Evolutionary conservation across 495 filamentous ascomycete species (phyloP).

Genomic region (Collariella sp.): DNA sequence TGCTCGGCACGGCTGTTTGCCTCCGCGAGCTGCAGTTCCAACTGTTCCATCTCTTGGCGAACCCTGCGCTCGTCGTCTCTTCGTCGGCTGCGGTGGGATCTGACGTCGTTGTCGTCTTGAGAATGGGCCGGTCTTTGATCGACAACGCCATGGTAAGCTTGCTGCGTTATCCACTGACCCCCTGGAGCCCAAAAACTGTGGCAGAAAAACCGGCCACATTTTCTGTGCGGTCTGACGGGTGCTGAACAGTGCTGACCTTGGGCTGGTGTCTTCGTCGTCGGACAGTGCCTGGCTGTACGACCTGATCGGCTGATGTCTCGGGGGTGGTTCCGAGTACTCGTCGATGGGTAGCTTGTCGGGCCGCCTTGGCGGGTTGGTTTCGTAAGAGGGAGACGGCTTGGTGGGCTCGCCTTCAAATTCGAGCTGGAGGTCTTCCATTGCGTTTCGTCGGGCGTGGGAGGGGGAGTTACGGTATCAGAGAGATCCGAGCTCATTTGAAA

Average conservation of each 20-base stretch:
- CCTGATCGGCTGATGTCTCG: not conserved
- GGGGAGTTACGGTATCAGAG: not conserved
- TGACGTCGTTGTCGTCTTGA: conserved; percentile 4
- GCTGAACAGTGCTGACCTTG: not conserved
- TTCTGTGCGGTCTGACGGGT: not conserved
- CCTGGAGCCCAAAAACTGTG: not conserved
- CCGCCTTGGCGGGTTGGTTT: conserved; percentile 3
- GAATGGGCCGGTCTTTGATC: not conserved
- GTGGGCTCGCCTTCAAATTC: conserved; percentile 3
- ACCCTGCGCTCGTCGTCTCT: not conserved
- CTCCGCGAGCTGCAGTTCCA: not conserved
- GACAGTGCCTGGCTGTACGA: not conserved
- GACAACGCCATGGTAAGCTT: not conserved
- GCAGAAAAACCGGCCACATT: not conserved
- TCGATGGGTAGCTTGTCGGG: conserved; percentile 12
- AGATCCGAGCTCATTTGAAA: not conserved
- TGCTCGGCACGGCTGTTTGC: conserved; percentile 13
- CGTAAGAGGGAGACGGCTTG: not conserved
- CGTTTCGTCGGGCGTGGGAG: not conserved
- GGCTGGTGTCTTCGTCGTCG: not conserved
- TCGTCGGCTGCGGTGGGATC: not conserved
- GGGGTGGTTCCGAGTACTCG: not conserved
- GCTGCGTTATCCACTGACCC: not conserved
- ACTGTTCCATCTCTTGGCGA: not conserved
- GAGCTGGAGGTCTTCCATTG: conserved; percentile 12